Percentiles rank a stretch among this genome's conserved stretches.
phyloP scores from a whole-genome alignment of 2,329 filamentous ascomycete genomes.

The Canariomyces notabilis region DNA sequence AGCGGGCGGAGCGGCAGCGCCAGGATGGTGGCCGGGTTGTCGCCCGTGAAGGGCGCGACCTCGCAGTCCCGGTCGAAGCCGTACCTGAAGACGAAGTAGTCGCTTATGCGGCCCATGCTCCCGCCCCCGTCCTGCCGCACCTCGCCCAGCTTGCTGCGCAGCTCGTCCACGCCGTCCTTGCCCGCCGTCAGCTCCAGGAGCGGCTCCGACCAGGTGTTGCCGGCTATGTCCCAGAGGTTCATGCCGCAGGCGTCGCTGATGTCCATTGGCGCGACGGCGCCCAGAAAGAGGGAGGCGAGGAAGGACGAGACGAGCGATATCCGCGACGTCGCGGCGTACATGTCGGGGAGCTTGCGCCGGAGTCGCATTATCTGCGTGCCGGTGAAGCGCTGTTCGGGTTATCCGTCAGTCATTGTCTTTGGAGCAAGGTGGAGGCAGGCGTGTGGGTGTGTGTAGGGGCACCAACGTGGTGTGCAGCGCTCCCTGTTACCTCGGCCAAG shows the following conservation, averaged over 20 bases:
- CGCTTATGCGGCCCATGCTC: constrained; percentile 67
- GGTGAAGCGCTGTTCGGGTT: constrained; percentile 72
- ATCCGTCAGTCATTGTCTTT: constrained; percentile 5
- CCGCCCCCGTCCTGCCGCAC: constrained; percentile 77
- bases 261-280: constrained; percentile 80
- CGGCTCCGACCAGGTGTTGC: constrained; percentile 65
- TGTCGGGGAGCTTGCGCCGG: constrained; percentile 69
- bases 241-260: constrained; percentile 94
- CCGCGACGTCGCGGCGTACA: constrained; percentile 73
- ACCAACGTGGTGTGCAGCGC: constrained; percentile 86
- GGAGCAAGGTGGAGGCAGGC: too few relatives aligned
- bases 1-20: constrained; percentile 79
- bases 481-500: constrained; percentile 78
- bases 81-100: constrained; percentile 75
- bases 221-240: constrained; percentile 89
- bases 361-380: constrained; percentile 95
- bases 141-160: constrained; percentile 73
- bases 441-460: not conserved
- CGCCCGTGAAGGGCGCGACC: constrained; percentile 84
- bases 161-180: constrained; percentile 48
- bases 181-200: constrained; percentile 70
- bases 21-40: constrained; percentile 94
- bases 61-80: constrained; percentile 71
- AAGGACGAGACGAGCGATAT: constrained; percentile 96
- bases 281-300: constrained; percentile 84